Evolutionary conservation across 2,329 filamentous ascomycete species (phyloP).

Genomic region (Apiospora aurea): DNA sequence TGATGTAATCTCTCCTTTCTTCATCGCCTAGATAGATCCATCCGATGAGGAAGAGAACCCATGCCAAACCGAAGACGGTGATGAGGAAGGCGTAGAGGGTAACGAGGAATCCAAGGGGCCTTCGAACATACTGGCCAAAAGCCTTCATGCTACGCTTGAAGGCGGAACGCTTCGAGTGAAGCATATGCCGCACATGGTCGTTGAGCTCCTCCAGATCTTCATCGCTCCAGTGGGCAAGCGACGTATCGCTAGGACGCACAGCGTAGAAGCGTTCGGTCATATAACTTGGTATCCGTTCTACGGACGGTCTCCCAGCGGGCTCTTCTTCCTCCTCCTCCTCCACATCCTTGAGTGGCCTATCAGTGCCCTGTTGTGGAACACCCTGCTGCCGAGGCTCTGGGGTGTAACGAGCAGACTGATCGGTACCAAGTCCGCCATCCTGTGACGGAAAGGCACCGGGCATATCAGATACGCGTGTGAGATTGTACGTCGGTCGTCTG

Average conservation of each 20-base stretch:
- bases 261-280: constrained; percentile 79
- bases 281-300: constrained; percentile 55
- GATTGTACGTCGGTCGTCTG: constrained; percentile 77
- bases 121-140: constrained; percentile 79
- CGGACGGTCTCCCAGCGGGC: constrained; percentile 33
- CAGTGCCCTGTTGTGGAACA: constrained; percentile 29
- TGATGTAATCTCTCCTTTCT: constrained; percentile 70
- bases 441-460: background rate
- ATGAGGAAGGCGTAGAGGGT: constrained; percentile 85
- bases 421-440: background rate
- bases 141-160: constrained; percentile 83
- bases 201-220: constrained; percentile 80
- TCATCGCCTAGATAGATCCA: constrained; percentile 81
- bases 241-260: constrained; percentile 77
- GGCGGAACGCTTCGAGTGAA: constrained; percentile 80
- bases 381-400: background rate
- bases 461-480: constrained; percentile 57
- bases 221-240: constrained; percentile 75
- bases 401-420: background rate
- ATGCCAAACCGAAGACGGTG: constrained; percentile 83
- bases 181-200: constrained; percentile 86
- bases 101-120: constrained; percentile 82
- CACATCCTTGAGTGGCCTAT: constrained; percentile 34
- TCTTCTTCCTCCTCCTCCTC: constrained; percentile 29
- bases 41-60: constrained; percentile 90